These are phyloP conservation scores for Pseudoturritis turrita DNA, from an alignment of 345 rosid genomes.

Conservation along the genomic window DNA sequence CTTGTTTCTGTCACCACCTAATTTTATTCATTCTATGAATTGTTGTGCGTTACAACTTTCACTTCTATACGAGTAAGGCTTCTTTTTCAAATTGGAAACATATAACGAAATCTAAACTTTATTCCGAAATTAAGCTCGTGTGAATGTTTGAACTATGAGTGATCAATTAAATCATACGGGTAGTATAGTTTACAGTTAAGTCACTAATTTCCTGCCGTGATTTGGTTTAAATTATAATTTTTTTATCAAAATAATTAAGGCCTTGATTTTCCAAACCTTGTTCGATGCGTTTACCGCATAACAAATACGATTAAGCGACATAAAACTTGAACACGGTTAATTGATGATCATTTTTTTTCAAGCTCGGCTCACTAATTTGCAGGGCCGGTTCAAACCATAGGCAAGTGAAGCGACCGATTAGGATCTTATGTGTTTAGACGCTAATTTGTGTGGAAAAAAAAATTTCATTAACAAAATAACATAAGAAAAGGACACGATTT, in stretches of 20 bases:
- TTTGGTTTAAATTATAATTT: neutral
- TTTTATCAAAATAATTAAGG: neutral
- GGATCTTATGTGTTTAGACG: too few species aligned
- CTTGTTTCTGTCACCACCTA: neutral
- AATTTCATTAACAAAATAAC: too few species aligned
- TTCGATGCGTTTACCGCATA: neutral
- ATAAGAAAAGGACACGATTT: too few species aligned
- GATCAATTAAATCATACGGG: neutral
- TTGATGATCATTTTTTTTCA: too few species aligned
- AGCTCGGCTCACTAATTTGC: too few species aligned
- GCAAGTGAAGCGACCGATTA: too few species aligned
- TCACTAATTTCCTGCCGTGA: neutral
- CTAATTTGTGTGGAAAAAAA: too few species aligned
- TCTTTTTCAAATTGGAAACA: neutral
- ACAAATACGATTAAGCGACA: neutral
- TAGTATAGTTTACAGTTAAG: too few species aligned
- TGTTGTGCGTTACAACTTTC: neutral
- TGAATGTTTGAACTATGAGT: neutral
- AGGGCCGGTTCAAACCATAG: too few species aligned
- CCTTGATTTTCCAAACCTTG: neutral
- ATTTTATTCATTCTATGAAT: neutral
- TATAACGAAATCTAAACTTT: neutral
- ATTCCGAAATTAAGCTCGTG: neutral
- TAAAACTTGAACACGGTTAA: neutral
- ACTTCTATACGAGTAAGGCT: neutral